Evolutionary conservation across 2,329 filamentous ascomycete genomes (phyloP).

Genomic region (Gliomastix tumulicola): DNA sequence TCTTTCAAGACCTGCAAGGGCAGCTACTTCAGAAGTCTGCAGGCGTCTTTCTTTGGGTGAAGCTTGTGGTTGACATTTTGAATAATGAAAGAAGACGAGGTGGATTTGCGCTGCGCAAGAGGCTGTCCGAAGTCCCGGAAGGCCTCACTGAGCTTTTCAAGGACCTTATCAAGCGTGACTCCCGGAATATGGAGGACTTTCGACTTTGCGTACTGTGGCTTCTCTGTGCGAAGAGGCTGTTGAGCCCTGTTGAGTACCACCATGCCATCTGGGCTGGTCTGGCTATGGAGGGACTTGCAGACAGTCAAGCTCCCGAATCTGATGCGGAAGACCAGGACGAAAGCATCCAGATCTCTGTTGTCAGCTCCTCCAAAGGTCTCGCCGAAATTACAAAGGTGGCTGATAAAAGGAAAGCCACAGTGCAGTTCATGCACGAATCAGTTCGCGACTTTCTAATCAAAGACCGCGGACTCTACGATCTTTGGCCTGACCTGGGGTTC

Average conservation of each 20-base stretch:
- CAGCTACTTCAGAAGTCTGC: constrained; percentile 24
- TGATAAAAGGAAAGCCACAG: constrained; percentile 14
- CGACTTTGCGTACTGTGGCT: constrained; percentile 43
- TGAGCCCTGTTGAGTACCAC: constrained; percentile 37
- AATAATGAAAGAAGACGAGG: constrained; percentile 21
- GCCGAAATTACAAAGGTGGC: constrained; percentile 29
- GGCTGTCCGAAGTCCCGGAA: constrained; percentile 24
- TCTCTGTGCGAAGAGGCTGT: constrained; percentile 36
- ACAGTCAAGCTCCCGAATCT: constrained; percentile 16
- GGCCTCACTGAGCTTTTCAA: constrained; percentile 40
- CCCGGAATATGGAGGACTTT: constrained; percentile 27
- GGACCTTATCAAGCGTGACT: constrained; percentile 41
- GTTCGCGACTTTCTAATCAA: constrained; percentile 38
- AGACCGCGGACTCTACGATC: constrained; percentile 16
- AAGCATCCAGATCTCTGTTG: constrained; percentile 18
- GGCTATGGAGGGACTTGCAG: constrained; percentile 7
- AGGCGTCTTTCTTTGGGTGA: constrained; percentile 14
- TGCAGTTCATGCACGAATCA: constrained; percentile 50
- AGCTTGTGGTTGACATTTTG: constrained; percentile 26
- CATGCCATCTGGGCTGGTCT: constrained; percentile 4
- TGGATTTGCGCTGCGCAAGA: constrained; percentile 11
- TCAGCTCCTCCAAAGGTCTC: constrained; percentile 41
- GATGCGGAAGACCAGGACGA: neutral
- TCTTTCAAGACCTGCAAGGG: constrained; percentile 13
- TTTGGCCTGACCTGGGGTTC: constrained; percentile 22